Base-by-base conservation (phyloP, 2,329 filamentous ascomycete genomes). In the Fusarium globosum region DNA sequence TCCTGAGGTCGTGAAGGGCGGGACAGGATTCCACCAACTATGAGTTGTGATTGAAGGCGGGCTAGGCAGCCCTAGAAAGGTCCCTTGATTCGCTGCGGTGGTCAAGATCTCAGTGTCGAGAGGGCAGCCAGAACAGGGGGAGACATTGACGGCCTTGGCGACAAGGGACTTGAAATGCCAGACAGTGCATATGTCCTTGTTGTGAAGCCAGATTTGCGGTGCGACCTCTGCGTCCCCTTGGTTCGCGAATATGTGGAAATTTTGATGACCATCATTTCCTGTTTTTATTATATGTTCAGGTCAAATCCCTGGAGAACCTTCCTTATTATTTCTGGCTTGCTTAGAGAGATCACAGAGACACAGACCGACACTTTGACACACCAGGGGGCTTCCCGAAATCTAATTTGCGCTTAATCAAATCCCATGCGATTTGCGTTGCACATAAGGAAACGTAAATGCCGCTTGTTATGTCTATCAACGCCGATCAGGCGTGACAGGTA, bases 131-230 rank as follows among this genome's bases (percentile, higher is more conserved):
- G 53, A 65, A 33, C 65, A 77, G 46, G 73, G 74, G 74, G 43
- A 45, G 64, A 69, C 36, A 63, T 62, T 51, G 48, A 72, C 48
- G 63, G 68, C 57, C 75, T 77, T 77, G 75, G 75, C 75, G 69
- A 61, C 73, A 58, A 72, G 65, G 74, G 69, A 51, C 58, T 65
- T 35, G 36, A 55, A 61, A 64, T 55, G 43, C 55, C 36, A 67
- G 49, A 72, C 65, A 65, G 69, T 68, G 75, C 65, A 59, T 52
- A 58, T 52, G 52, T 43, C 41, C 38, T 42, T 51, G 66, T 45
- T 18, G 18, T 38, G 43, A 61, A 58, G 39, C 43, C 61, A 61
- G 56, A 65, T 68, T 73, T 56, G 65, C 39, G 18, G 71, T 73
- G 49, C 39, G 35, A 56, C 63, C 65, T 73, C 55, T 51, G 59